A percentile compares a stretch with the other conserved stretches of the same genome.
Evolutionary conservation across 257 asterid genomes (phyloP).

Genomic region (Solanum sejunctum): DNA sequence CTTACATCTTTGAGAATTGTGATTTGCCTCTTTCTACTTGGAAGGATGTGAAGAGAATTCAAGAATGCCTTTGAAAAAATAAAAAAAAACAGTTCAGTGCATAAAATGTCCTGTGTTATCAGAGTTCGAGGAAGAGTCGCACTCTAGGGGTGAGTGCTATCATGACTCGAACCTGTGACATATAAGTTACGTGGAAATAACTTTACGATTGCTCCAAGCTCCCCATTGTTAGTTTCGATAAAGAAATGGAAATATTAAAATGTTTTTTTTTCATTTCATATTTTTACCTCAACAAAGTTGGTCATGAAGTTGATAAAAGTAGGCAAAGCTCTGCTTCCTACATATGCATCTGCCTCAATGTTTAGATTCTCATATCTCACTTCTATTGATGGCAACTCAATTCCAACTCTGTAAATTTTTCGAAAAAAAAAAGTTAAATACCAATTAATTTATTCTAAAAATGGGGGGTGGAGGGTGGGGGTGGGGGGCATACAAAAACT

Average conservation of each 20-base stretch:
- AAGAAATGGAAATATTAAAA: background rate
- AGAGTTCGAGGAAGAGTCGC: background rate
- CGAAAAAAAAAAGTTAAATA: background rate
- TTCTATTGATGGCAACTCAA: background rate
- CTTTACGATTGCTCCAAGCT: too few species aligned
- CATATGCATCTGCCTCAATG: background rate
- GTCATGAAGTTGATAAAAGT: background rate
- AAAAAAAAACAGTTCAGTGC: background rate
- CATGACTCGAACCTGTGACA: background rate
- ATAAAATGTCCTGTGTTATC: background rate
- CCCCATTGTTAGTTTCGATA: background rate
- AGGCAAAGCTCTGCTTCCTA: background rate
- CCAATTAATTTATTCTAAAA: too few species aligned
- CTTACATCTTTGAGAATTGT: conserved; percentile 50
- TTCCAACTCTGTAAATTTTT: background rate
- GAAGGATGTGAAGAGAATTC: conserved; percentile 25
- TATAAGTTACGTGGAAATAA: too few species aligned
- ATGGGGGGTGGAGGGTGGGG: too few species aligned
- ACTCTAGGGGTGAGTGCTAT: background rate
- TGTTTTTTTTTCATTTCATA: background rate
- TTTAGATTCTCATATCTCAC: background rate
- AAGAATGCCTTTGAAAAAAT: background rate
- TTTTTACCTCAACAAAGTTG: background rate
- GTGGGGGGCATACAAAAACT: too few species aligned
- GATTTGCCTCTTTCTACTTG: conserved; percentile 37